Percentiles rank a stretch among this genome's conserved stretches.
These are phyloP conservation scores for Ustilaginoidea virens DNA, from an alignment of 2,329 filamentous ascomycete species.

Conservation along the genomic window DNA sequence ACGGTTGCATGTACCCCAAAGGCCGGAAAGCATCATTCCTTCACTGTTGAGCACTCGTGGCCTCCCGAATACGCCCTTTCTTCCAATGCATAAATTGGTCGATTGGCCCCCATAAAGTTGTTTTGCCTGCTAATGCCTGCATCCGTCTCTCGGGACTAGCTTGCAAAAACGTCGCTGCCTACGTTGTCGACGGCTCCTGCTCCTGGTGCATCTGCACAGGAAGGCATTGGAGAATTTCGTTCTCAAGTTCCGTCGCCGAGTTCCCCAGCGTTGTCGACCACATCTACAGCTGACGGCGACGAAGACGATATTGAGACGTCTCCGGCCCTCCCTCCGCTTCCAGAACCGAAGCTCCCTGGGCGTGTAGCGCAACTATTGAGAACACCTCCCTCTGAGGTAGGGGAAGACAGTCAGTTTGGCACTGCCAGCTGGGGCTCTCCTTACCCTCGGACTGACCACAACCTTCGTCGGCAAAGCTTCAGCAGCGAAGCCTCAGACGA, in stretches of 20 bases:
- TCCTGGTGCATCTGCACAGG: conserved; percentile 48
- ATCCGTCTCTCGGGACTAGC: conserved; percentile 12
- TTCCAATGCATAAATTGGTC: too few relatives aligned
- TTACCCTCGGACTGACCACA: conserved; percentile 52
- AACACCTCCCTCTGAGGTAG: conserved; percentile 27
- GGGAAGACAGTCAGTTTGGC: conserved; percentile 30
- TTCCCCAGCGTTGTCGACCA: conserved; percentile 45
- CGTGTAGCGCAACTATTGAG: conserved; percentile 38
- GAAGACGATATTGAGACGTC: conserved; percentile 38
- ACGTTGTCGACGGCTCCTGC: conserved; percentile 30
- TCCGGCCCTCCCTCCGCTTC: conserved; percentile 42
- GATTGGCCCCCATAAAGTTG: too few relatives aligned
- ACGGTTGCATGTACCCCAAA: too few relatives aligned
- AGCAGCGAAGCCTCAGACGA: conserved; percentile 46
- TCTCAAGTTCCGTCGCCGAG: conserved; percentile 22
- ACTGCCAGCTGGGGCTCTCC: conserved; percentile 89
- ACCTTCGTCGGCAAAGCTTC: conserved; percentile 34
- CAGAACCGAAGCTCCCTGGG: conserved; percentile 40
- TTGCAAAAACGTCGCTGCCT: conserved; percentile 41
- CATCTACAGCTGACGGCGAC: conserved; percentile 44
- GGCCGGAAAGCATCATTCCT: too few relatives aligned
- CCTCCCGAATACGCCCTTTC: too few relatives aligned
- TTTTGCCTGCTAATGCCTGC: conserved; percentile 12
- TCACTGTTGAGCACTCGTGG: too few relatives aligned
- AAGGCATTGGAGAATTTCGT: conserved; percentile 28